Percentiles rank a stretch among this genome's conserved stretches.
phyloP scores from a whole-genome alignment of 2,329 filamentous ascomycete genomes.

The Rosellinia necatrix region DNA sequence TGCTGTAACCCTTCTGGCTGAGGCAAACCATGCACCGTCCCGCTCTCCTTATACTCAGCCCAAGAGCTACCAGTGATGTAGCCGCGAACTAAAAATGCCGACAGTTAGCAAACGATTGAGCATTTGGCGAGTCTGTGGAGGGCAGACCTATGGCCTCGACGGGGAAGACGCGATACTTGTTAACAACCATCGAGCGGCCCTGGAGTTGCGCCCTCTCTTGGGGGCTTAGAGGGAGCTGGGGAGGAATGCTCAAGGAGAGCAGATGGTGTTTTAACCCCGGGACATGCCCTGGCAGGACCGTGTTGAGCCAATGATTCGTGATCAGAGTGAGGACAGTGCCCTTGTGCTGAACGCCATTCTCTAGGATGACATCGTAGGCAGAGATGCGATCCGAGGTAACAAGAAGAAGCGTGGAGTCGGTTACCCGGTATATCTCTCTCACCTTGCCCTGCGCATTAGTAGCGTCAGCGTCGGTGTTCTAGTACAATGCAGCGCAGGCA shows the following conservation, averaged over 20 bases:
- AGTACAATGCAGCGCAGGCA: not conserved
- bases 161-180: conserved; percentile 74
- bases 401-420: conserved; percentile 75
- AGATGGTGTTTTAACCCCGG: conserved; percentile 59
- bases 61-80: conserved; percentile 88
- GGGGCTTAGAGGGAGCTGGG: conserved; percentile 37
- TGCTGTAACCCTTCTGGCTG: conserved; percentile 71
- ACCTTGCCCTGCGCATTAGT: conserved; percentile 62
- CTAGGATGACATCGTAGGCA: conserved; percentile 74
- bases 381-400: conserved; percentile 89
- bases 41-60: conserved; percentile 72
- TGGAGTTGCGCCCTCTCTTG: conserved; percentile 58
- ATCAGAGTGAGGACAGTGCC: conserved; percentile 55
- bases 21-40: conserved; percentile 79
- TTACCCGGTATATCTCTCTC: conserved; percentile 77
- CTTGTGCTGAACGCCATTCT: conserved; percentile 66
- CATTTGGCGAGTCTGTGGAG: not conserved
- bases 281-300: conserved; percentile 49
- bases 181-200: conserved; percentile 77
- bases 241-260: conserved; percentile 43
- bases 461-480: not conserved
- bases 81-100: conserved; percentile 61
- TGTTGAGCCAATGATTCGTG: conserved; percentile 58
- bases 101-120: not conserved
- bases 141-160: conserved; percentile 72